Conservation (phyloP, 2,329 filamentous ascomycete genomes). For the Byssoonygena ceratinophila region DNA sequence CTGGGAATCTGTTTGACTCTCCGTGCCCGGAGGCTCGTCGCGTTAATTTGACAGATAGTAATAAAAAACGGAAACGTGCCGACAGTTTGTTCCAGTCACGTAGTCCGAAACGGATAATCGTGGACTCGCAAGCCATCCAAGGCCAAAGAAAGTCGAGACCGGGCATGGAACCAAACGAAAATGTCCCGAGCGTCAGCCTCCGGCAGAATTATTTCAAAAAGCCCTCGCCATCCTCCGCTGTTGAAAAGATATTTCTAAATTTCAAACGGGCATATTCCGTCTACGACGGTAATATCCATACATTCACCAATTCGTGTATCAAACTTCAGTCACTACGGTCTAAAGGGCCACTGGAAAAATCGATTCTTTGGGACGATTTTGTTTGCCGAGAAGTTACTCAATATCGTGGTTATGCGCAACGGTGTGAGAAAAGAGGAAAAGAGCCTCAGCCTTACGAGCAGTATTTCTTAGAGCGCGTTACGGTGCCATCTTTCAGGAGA, state of each 20-base stretch:
- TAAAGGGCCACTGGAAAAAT: conserved; percentile 25
- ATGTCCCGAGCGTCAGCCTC: background rate
- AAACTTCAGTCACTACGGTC: conserved; percentile 28
- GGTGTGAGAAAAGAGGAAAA: conserved; percentile 21
- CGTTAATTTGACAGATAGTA: background rate
- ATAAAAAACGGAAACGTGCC: conserved; percentile 3
- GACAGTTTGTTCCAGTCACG: background rate
- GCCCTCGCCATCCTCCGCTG: background rate
- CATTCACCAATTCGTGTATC: conserved; percentile 33
- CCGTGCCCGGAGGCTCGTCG: background rate
- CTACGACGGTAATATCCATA: conserved; percentile 30
- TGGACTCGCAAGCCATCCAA: background rate
- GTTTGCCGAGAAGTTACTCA: conserved; percentile 32
- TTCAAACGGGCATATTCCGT: conserved; percentile 33
- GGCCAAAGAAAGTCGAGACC: background rate
- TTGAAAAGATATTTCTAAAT: conserved; percentile 24
- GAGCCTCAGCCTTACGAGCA: conserved; percentile 29
- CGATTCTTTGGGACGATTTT: conserved; percentile 39
- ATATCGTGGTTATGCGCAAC: conserved; percentile 29
- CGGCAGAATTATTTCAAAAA: conserved; percentile 1
- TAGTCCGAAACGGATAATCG: background rate
- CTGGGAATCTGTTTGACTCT: background rate
- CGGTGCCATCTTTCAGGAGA: conserved; percentile 27
- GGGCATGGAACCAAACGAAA: background rate
- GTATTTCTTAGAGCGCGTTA: conserved; percentile 30